Evolutionary conservation across 768 basidiomycete species (phyloP), one percentile per base, ranked within the genome.

Genomic region (Pleurotus cornucopiae): DNA sequence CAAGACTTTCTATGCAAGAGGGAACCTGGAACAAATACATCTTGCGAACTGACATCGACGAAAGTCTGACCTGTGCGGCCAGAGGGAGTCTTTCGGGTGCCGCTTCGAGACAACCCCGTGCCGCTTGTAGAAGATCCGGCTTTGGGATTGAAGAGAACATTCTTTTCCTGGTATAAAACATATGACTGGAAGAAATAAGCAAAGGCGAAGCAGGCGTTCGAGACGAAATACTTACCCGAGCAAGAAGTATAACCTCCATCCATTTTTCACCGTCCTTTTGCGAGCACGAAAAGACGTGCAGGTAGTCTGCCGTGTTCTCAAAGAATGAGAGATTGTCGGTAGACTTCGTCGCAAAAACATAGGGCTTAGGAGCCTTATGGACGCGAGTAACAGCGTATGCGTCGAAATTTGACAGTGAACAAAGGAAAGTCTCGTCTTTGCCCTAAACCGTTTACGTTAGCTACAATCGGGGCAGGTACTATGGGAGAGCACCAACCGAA

Each of bases 331-430:
- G 74, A 64, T 88, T 91, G 64, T 95, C 93, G 9, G 90, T 89
- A 3, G 92, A 92, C 70, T 95, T 95, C 64, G 95, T 72, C 37
- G 91, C 85, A 65, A 98, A 96, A 18, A 86, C 81, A 60, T 85
- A 96, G 0, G 84, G 76, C 66, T 93, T 94, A 0, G 96, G 96
- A 1, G 91, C 77, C 63, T 89, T 91, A 70, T 89, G 82, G 26
- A 79, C 67, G 16, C 91, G 83, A 9, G 87, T 92, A 56, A 95
- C 78, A 57, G 73, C 74, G 69, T 95, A 98, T 30, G 86, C 88
- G 66, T 98, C 94, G 67, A 94, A 97, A 65, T 88, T 91, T 56
- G 89, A 86, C 16, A 96, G 71, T 3, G 90, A 89, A 65, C 94
- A 97, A 12, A 99, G 73, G 59, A 86, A 77, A 2, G 78, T 73